phyloP scores from a whole-genome alignment of 441 rosid species.

The Flueggea neowawraea region DNA sequence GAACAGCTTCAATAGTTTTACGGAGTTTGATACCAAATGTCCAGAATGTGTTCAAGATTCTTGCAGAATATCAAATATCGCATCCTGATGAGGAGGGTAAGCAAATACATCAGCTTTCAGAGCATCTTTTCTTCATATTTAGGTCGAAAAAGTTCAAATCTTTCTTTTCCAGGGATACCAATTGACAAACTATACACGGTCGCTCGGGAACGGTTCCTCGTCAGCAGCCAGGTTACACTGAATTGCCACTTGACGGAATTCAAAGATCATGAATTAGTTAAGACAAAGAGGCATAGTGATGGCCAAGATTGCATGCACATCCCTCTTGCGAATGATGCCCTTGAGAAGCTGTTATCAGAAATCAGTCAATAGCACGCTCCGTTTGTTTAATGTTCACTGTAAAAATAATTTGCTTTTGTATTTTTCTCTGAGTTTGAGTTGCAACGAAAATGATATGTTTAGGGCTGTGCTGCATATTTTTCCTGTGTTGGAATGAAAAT shows the following conservation, averaged over 20 bases:
- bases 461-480: no score
- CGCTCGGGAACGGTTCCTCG: constrained; percentile 82
- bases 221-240: constrained; percentile 84
- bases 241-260: constrained; percentile 91
- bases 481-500: no score
- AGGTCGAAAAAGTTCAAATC: not conserved
- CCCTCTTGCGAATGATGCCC: constrained; percentile 70
- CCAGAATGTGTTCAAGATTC: constrained; percentile 85
- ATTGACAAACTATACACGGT: constrained; percentile 53
- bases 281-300: constrained; percentile 65
- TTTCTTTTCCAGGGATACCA: constrained; percentile 60
- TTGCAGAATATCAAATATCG: constrained; percentile 71
- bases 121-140: constrained; percentile 1
- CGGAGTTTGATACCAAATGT: constrained; percentile 95
- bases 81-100: constrained; percentile 89
- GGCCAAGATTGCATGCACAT: constrained; percentile 88
- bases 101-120: not conserved
- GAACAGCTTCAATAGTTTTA: constrained; percentile 79
- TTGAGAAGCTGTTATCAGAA: constrained; percentile 62
- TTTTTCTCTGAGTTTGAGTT: no score
- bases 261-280: constrained; percentile 91
- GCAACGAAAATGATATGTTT: no score
- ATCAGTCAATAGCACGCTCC: constrained; percentile 29
- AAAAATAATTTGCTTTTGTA: no score
- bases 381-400: no score